Evolutionary conservation across 2,329 filamentous ascomycete species (phyloP), one percentile per base, ranked within the genome.

Genomic region (Magnaporthiopsis poae): DNA sequence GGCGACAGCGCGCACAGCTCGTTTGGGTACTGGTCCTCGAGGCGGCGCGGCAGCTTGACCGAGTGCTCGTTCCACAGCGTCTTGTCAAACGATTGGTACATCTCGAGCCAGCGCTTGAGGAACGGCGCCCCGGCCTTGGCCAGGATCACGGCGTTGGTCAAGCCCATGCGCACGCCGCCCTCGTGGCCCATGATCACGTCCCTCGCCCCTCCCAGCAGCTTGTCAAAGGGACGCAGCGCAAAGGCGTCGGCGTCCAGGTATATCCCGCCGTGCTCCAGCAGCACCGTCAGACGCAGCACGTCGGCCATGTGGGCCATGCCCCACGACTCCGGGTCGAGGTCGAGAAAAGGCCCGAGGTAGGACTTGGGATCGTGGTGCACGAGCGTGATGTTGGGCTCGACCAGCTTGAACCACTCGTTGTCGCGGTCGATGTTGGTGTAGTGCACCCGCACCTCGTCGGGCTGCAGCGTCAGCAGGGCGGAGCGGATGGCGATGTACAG

Each of bases 91-190:
- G 72, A 68, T 25, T 71, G 68, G 68, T 78, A 78, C 60, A 72
- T 72, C 25, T 70, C 72, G 8, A 75, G 71, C 77, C 77, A 79
- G 33, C 73, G 73, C 7, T 71, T 64, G 35, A 78, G 68, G 66
- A 79, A 79, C 1, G 72, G 70, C 35, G 62, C 62, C 25, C 62
- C 62, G 60, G 74, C 75, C 62, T 75, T 75, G 27, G 73, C 70
- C 18, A 76, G 75, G 29, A 78, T 77, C 62, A 79, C 71, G 60
- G 75, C 76, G 67, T 79, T 78, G 72, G 76, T 77, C 1, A 79
- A 71, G 0, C 76, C 76, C 52, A 72, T 74, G 21, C 77, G 76
- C 66, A 77, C 74, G 8, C 76, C 77, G n/a, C 77, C 77, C 67
- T 78, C 74, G 64, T 76, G 70, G 21, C 74, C 75, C 61, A 77